phyloP scores from a whole-genome alignment of 352 stramenopile genomes.

The Globisporangium acanthophoron region DNA sequence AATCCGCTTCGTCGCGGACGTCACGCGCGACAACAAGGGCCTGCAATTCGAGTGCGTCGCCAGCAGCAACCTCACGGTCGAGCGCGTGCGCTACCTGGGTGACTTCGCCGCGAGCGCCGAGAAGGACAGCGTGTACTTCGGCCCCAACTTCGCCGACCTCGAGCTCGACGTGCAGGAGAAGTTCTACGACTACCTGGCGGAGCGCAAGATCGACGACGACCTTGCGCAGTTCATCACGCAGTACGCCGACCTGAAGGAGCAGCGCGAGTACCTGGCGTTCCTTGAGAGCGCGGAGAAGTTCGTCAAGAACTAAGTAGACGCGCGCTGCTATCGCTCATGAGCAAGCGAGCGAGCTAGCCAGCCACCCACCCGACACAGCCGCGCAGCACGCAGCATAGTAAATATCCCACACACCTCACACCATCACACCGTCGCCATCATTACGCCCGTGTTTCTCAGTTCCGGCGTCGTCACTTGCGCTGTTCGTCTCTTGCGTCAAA shows the following conservation, averaged over 20 bases:
- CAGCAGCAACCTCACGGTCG: conserved; percentile 75
- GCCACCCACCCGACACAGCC: too few relatives aligned
- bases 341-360: too few relatives aligned
- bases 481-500: neutral
- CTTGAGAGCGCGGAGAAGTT: conserved; percentile 64
- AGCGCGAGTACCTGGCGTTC: conserved; percentile 80
- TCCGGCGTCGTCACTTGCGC: too few relatives aligned
- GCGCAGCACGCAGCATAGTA: neutral
- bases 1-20: conserved; percentile 73
- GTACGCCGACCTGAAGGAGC: conserved; percentile 82
- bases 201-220: conserved; percentile 78
- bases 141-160: conserved; percentile 77
- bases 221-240: conserved; percentile 83
- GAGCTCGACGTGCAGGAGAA: conserved; percentile 82
- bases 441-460: too few relatives aligned
- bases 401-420: neutral
- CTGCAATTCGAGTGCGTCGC: conserved; percentile 81
- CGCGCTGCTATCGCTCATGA: neutral
- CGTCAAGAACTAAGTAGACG: conserved; percentile 53
- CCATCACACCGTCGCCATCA: neutral
- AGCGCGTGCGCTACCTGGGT: conserved; percentile 63
- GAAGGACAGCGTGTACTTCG: conserved; percentile 69
- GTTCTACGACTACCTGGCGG: conserved; percentile 73
- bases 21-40: conserved; percentile 62
- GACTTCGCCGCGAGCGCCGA: conserved; percentile 50